Evolutionary conservation across 2,329 filamentous ascomycete genomes (phyloP), one percentile per base, ranked within the genome.

Genomic region (Thermoascus crustaceus): DNA sequence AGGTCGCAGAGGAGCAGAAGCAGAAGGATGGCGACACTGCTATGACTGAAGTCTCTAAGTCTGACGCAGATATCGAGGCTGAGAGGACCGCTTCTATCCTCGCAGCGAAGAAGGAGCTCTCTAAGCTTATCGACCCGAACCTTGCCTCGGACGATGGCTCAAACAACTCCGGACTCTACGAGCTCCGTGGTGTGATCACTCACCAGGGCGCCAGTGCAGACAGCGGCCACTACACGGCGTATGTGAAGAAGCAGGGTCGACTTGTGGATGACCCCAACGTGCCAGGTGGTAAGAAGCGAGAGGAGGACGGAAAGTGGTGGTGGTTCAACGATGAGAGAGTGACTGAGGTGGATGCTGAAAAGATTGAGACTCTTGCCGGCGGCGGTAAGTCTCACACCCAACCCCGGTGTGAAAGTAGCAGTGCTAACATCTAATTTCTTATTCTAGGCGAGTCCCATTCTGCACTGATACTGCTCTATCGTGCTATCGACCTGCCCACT

Each of bases 311-410:
- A 48, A 94, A 87, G 53, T 98, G 91, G 91, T 98, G 91, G 89
- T 98, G 91, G 89, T 98, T 98, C 73, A 96, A 98, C 61, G 91
- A 98, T 53, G 89, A 98, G 57, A 93, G 87, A 68, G 91, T 98
- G 21, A 79, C 82, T 9, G 91, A 98, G 67, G 91, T 98, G 18
- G 78, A 85, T 10, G 71, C 77, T 17, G 89, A 96, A 51, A 91
- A 94, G 69, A 93, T 98, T 47, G 84, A 89, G 57, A 82, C 80
- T 3, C 73, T 98, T 34, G 76, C 87, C 33, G 93, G 91, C 40
- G 91, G 93, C 53, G 89, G 87, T 77, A 60, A 60, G 72, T 55
- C 44, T 53, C 18, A 32, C 31, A 16, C 25, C 25, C 24, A 11
- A n/a, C n/a, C n/a, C 14, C 18, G 21, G 9, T 20, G 20, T 40